Evolutionary conservation across 495 filamentous ascomycete genomes (phyloP), one percentile per base, ranked within the genome.

Genomic region (Lepidopterella palustris): DNA sequence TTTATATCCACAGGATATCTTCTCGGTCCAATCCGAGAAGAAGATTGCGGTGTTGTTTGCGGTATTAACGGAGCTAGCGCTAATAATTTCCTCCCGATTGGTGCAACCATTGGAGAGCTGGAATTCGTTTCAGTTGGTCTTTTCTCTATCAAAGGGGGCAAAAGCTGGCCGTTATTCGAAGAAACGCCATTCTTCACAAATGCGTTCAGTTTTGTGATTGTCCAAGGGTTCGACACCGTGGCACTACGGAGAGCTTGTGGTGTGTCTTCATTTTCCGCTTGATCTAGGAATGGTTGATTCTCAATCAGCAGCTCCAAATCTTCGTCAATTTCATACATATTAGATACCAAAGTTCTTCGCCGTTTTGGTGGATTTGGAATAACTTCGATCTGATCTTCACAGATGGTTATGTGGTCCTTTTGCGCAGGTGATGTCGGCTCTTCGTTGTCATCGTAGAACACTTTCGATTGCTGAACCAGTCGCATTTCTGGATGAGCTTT

Each of bases 181-280:
- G 28, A 13, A 8, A 9, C 40, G 27, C 32, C 3, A 13, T 48
- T 45, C 51, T 61, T 65, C 3, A 42, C 50, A 9, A 75, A 67
- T 4, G 80, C 70, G 50, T 78, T 84, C 68, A 83, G 73, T 63
- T 82, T 85, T 6, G 84, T 81, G 49, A 83, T 75, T 0, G 77
- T 70, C 82, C 81, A 85, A 4, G 84, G 84, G 60, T 86, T 85
- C 3, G 75, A 80, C 49, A 76, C 58, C 2, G 66, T 53, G 35
- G 66, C 62, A 11, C 23, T 58, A 52, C 54, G 62, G 53, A 13
- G 70, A 58, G 13, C 45, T 25, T 24, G 9, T 24, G 25, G 9
- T 1, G 21, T 11, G 50, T 45, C 45, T 45, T 73, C 62, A n/a
- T 52, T 64, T 52, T 66, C 59, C 6, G 60, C 60, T 4, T 61